Conservation (phyloP, 2,329 filamentous ascomycete species). For the Byssothecium circinans region DNA sequence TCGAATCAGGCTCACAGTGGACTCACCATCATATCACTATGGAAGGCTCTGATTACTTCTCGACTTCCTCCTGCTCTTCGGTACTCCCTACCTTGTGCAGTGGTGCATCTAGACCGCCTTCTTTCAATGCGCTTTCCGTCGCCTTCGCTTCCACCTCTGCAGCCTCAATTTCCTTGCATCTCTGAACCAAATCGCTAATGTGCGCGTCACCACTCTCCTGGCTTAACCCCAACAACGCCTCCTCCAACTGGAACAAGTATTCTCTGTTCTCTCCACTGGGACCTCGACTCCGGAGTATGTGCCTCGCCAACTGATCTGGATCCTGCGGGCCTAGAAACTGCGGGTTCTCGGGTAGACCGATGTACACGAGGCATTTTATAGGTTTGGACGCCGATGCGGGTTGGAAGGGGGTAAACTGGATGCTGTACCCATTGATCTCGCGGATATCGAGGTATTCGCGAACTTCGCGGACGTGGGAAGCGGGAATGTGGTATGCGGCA, state of each 20-base stretch:
- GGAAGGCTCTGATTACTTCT: constrained; percentile 40
- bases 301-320: constrained; percentile 73
- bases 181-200: constrained; percentile 75
- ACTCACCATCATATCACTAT: neutral
- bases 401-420: constrained; percentile 86
- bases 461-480: constrained; percentile 74
- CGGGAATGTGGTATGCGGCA: constrained; percentile 81
- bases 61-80: constrained; percentile 64
- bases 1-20: neutral
- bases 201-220: constrained; percentile 80
- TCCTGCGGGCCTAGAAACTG: constrained; percentile 89
- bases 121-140: neutral
- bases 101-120: constrained; percentile 8
- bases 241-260: constrained; percentile 81
- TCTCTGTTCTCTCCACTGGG: constrained; percentile 89
- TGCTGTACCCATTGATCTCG: constrained; percentile 96
- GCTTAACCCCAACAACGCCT: constrained; percentile 71
- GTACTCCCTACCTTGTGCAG: constrained; percentile 53
- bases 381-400: constrained; percentile 48
- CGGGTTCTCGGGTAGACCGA: constrained; percentile 88
- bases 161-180: constrained; percentile 67
- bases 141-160: constrained; percentile 26
- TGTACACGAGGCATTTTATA: constrained; percentile 74
- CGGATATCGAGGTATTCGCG: constrained; percentile 90
- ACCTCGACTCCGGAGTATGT: constrained; percentile 75